Conservation (phyloP, 78 protist species). For the Bodo saltans region DNA sequence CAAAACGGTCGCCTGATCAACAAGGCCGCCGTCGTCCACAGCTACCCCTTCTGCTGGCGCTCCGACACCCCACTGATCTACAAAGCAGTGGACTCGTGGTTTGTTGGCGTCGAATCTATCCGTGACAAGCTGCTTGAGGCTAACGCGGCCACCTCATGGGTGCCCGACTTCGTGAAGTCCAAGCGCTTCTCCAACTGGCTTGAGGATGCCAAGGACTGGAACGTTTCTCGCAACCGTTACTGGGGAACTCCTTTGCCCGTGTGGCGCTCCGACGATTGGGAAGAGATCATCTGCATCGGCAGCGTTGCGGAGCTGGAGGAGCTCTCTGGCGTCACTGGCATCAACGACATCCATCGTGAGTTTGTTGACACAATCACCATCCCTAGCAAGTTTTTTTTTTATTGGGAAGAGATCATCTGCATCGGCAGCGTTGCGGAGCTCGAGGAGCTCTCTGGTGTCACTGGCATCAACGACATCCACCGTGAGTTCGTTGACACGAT, state of each 20-base stretch:
- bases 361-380: not conserved
- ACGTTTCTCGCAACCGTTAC: conserved; percentile 88
- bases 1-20: conserved; percentile 56
- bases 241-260: conserved; percentile 99
- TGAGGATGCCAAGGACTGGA: conserved; percentile 92
- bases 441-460: conserved; percentile 64
- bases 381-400: too few relatives aligned
- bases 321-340: not conserved
- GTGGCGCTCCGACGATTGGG: conserved; percentile 90
- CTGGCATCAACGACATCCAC: conserved; percentile 66
- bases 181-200: conserved; percentile 97
- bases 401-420: conserved; percentile 78
- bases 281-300: conserved; percentile 79
- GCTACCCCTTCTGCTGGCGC: conserved; percentile 99
- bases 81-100: conserved; percentile 93
- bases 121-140: conserved; percentile 69
- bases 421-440: conserved; percentile 87
- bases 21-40: conserved; percentile 68
- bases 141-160: conserved; percentile 87
- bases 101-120: conserved; percentile 82
- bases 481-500: conserved; percentile 82
- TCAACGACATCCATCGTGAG: not conserved
- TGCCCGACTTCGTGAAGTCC: conserved; percentile 79
- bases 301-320: conserved; percentile 80
- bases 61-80: conserved; percentile 95